Base-by-base conservation (phyloP, 345 rosid genomes). In the Melaleuca alternifolia region DNA sequence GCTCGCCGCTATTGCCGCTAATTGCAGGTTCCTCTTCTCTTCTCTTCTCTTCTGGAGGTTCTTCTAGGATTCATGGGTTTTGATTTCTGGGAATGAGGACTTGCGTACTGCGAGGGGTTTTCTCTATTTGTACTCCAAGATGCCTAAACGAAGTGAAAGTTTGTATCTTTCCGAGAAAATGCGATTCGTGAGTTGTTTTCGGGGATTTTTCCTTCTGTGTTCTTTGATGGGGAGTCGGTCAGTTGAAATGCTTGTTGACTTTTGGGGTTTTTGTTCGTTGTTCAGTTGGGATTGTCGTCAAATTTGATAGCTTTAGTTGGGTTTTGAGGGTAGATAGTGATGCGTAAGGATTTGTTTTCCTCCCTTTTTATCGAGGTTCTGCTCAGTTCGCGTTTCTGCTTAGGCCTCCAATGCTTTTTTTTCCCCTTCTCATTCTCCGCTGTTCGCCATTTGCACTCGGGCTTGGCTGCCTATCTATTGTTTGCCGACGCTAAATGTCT, bases 1-100 rank as follows among this genome's bases (percentile, higher is more conserved):
- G 15, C 93, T 97, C 37, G 98, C 97, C 84, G 94, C 99, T 90
- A 92, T 97, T 90, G 98, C 98, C 81, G 90, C 98, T 24, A 92
- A 93, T 91, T 97, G 99, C 98, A 95, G 98, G 99, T 95, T 53
- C 88, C 86, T 18, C 53, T 53, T 84, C 7, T n/a, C n/a, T n/a
- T n/a, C n/a, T n/a, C 26, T 16, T 41, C 26, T 51, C 71, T 46
- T 41, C 11, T 37, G 28, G 51, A 13, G n/a, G 18, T 71, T 71
- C 26, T 16, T 30, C 53, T 51, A 77, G 28, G 56, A 81, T 16
- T 50, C 82, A 4, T 48, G 51, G 82, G 53, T 62, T 24, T 86
- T 53, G 87, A 84, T 83, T 52, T 50, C 41, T 83, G 53, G 84
- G 56, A 83, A 83, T 26, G 54, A 11, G 81, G 81, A 13, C 33